phyloP scores from a whole-genome alignment of 805 yeast genomes.

The Yarrowia sp. region DNA sequence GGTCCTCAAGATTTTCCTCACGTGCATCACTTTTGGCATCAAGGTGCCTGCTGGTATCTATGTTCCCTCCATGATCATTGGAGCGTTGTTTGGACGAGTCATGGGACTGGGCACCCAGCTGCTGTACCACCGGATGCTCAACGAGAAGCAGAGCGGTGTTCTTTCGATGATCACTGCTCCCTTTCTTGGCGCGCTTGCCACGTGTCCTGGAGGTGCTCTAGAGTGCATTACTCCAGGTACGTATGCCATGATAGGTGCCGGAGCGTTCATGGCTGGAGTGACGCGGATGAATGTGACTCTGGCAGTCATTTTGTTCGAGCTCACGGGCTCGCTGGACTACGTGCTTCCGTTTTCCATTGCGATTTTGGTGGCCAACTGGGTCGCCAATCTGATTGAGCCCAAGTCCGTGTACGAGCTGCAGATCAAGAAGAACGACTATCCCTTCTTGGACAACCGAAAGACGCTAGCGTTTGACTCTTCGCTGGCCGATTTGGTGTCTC shows the following conservation, averaged over 20 bases:
- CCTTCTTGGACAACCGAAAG: conserved; percentile 48
- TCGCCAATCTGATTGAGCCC: conserved; percentile 51
- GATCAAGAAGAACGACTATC: conserved; percentile 49
- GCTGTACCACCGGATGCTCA: not conserved
- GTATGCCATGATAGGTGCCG: conserved; percentile 94
- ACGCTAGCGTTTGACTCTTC: conserved; percentile 40
- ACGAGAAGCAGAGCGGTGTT: not conserved
- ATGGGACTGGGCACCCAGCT: conserved; percentile 43
- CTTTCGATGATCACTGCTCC: not conserved
- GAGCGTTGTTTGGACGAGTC: conserved; percentile 56
- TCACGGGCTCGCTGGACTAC: conserved; percentile 55
- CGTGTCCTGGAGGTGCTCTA: conserved; percentile 22
- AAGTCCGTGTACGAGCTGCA: conserved; percentile 50
- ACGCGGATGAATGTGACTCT: conserved; percentile 90
- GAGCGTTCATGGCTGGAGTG: conserved; percentile 90
- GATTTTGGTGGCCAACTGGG: conserved; percentile 56
- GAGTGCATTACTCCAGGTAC: conserved; percentile 77
- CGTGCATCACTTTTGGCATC: conserved; percentile 54
- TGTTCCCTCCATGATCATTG: conserved; percentile 62
- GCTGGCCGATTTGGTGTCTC: conserved; percentile 43
- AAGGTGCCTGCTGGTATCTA: conserved; percentile 60
- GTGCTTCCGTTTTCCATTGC: conserved; percentile 56
- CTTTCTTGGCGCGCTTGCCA: not conserved
- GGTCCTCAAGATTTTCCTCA: conserved; percentile 45
- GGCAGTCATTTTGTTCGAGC: conserved; percentile 83